These are phyloP conservation scores for Ascoidea rubescens DNA, from an alignment of 805 yeast species.

Conservation along the genomic window DNA sequence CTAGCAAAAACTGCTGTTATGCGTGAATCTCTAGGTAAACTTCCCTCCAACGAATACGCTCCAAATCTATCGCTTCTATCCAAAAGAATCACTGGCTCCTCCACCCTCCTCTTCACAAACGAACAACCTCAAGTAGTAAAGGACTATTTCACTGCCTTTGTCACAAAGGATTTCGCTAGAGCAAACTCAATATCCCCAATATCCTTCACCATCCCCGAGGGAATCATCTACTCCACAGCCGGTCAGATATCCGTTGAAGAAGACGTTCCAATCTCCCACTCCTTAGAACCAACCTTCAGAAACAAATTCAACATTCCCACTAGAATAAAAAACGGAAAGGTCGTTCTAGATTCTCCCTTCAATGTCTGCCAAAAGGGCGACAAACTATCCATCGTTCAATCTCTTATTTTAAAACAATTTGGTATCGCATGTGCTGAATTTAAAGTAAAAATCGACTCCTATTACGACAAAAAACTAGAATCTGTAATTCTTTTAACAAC, in stretches of 20 bases:
- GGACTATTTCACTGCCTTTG: slow-evolving; percentile 71
- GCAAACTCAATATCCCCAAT: slow-evolving; percentile 79
- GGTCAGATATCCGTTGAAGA: slow-evolving; percentile 85
- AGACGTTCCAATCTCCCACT: slow-evolving; percentile 93
- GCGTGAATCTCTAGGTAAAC: slow-evolving; percentile 83
- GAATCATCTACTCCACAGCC: slow-evolving; percentile 88
- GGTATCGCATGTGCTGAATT: slow-evolving; percentile 92
- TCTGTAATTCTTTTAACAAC: too few relatives aligned
- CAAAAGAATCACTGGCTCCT: slow-evolving; percentile 54
- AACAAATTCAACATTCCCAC: slow-evolving; percentile 86
- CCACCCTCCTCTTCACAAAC: slow-evolving; percentile 81
- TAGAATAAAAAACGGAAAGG: slow-evolving; percentile 78
- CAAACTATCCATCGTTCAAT: slow-evolving; percentile 76
- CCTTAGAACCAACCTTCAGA: slow-evolving; percentile 87
- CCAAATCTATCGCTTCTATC: slow-evolving; percentile 67
- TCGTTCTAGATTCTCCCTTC: slow-evolving; percentile 60
- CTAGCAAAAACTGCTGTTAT: slow-evolving; percentile 90
- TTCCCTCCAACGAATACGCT: slow-evolving; percentile 79
- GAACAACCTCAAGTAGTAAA: slow-evolving; percentile 82
- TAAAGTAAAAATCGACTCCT: slow-evolving; percentile 68
- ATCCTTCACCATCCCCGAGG: slow-evolving; percentile 76
- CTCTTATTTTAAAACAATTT: slow-evolving; percentile 82
- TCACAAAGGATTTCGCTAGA: slow-evolving; percentile 75
- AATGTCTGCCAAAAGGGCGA: slow-evolving; percentile 74
- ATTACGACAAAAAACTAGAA: slow-evolving; percentile 47